phyloP scores from a whole-genome alignment of 2,329 filamentous ascomycete species.

The Sporothrix protearum region DNA sequence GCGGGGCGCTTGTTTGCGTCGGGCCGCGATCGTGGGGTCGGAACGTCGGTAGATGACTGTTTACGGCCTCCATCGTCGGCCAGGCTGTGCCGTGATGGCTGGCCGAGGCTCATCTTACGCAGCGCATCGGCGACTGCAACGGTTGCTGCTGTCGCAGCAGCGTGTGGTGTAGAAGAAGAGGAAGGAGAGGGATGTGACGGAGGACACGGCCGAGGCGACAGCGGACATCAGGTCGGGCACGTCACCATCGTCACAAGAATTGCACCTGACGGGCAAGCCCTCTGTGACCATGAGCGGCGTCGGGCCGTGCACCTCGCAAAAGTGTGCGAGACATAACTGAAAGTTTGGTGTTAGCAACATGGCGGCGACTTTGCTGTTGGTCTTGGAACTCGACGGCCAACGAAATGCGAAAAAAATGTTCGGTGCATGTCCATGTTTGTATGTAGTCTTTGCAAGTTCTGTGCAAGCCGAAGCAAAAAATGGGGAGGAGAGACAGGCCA shows the following conservation, averaged over 20 bases:
- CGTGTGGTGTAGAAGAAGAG: constrained; percentile 34
- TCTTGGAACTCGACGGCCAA: not conserved
- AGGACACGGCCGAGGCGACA: constrained; percentile 38
- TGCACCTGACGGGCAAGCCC: constrained; percentile 59
- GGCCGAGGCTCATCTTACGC: constrained; percentile 46
- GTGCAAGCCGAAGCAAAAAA: not conserved
- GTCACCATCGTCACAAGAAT: constrained; percentile 53
- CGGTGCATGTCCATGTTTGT: not conserved
- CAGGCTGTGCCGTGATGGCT: not conserved
- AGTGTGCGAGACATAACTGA: constrained; percentile 66
- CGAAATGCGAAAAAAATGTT: not conserved
- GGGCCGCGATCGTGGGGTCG: constrained; percentile 14
- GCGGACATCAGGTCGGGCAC: constrained; percentile 35
- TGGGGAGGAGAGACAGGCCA: not conserved
- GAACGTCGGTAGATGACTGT: not conserved
- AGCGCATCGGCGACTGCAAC: constrained; percentile 46
- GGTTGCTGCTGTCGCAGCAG: constrained; percentile 33
- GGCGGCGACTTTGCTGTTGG: constrained; percentile 10
- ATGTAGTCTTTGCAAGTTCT: not conserved
- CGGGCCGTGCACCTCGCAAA: constrained; percentile 67
- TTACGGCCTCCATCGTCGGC: constrained; percentile 9
- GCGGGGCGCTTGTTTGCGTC: constrained; percentile 9
- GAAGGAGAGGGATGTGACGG: constrained; percentile 29
- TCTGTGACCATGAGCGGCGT: constrained; percentile 69
- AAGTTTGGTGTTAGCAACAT: constrained; percentile 43